Evolutionary conservation across 176 grass and related monocot genomes (phyloP), one percentile per base, ranked within the genome.

Genomic region (Oryza longistaminata): DNA sequence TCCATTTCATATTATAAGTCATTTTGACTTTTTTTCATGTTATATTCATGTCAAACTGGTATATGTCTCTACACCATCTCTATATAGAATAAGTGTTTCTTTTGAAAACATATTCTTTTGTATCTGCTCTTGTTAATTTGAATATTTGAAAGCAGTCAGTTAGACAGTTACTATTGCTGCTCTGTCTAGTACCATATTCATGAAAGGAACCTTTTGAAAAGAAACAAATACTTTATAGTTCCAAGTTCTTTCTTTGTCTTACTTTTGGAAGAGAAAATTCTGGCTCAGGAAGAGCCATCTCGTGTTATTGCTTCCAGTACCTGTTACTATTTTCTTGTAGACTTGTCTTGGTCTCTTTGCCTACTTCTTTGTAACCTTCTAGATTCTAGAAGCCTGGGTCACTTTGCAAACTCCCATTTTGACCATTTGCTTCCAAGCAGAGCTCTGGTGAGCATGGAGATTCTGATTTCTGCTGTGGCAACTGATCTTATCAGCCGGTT

Each of bases 401-500:
- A 37, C 40, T 50, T 75, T 50, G 49, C 13, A 50, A 37, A 29
- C 21, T 42, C 7, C 29, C 26, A 27, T 75, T 58, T 34, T n/a
- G 31, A 48, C 39, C 5, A 79, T 49, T 46, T 70, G 10, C 22
- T 80, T 46, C 11, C 21, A 62, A 52, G 53, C 44, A 58, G 19
- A n/a, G 53, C 61, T 77, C 53, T 9, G 21, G 5, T 64, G 24
- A 42, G 25, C 24, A 79, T 79, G 77, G 62, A 79, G 62, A 29
- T 70, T 37, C 79, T 69, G 21, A 77, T 86, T 50, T 81, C 83
- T 45, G 78, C 73, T 37, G 72, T 66, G 3, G 33, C 34, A 3
- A 7, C 25, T 43, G 78, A 90, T 66, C 83, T 90, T 5, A 25
- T 78, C 17, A 78, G 88, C 66, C 73, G 58, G 0, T 82, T 90